Evolutionary conservation across 495 filamentous ascomycete genomes (phyloP).

Genomic region (Podospora pseudocomata): DNA sequence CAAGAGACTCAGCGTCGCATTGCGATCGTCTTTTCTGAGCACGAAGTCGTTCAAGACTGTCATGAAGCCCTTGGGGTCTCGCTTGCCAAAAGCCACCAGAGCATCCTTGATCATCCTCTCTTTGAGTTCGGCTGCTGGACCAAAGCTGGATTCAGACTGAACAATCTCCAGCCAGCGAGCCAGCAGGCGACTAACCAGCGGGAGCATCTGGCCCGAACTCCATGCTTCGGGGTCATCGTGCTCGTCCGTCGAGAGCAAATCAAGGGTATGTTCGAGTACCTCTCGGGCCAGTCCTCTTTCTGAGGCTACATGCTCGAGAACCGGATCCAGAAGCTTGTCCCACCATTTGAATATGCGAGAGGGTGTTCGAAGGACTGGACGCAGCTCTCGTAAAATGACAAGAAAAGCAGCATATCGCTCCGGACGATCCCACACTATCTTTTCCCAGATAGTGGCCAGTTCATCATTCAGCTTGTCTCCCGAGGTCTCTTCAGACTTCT

Average conservation of each 20-base stretch:
- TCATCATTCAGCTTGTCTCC: constrained; percentile 64
- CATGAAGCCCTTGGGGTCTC: constrained; percentile 65
- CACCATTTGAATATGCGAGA: constrained; percentile 61
- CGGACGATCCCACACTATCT: constrained; percentile 49
- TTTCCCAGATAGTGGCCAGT: constrained; percentile 56
- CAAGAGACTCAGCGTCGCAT: constrained; percentile 56
- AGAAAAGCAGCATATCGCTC: constrained; percentile 60
- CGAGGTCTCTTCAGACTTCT: constrained; percentile 54
- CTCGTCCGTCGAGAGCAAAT: constrained; percentile 56
- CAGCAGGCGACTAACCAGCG: constrained; percentile 54
- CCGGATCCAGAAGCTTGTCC: constrained; percentile 57
- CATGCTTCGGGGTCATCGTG: constrained; percentile 49
- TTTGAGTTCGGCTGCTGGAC: constrained; percentile 47
- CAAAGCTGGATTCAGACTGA: constrained; percentile 42
- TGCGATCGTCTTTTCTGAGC: constrained; percentile 54
- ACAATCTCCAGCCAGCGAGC: constrained; percentile 57
- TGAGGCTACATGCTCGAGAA: constrained; percentile 53
- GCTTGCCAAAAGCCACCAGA: constrained; percentile 59
- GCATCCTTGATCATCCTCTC: constrained; percentile 52
- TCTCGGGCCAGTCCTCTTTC: constrained; percentile 58
- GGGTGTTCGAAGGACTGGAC: constrained; percentile 54
- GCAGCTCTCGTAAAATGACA: constrained; percentile 54
- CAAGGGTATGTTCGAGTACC: constrained; percentile 50
- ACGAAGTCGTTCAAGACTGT: constrained; percentile 57
- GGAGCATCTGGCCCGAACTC: constrained; percentile 36